Base-by-base conservation (phyloP, 2,329 filamentous ascomycete genomes). In the Colletotrichum lini region DNA sequence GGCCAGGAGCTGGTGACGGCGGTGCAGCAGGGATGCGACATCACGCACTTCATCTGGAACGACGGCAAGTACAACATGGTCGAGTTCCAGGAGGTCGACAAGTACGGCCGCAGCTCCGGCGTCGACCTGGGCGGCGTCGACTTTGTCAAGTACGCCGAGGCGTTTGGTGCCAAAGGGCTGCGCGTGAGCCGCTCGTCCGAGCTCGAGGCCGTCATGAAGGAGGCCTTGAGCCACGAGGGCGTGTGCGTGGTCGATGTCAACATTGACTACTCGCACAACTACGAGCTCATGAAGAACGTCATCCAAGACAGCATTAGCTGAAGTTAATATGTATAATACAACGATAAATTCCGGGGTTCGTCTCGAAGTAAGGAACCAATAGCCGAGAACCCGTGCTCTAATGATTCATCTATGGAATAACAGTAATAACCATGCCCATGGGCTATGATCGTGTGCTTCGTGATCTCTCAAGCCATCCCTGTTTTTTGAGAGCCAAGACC, bases 31-130 rank as follows among this genome's bases (percentile, higher is more conserved):
- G 79, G 80, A 9, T 86, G 84, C 76, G 81, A 86, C 67, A 85
- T 86, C 74, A 85, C 84, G 21, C 84, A 86, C 73, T 86, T 86
- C 72, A 79, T 86, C 73, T 86, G 84, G 84, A 86, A 86, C 74
- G 84, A 86, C 72, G 82, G 82, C 54, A 80, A 80, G 40, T 86
- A 83, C 76, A 86, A 86, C 74, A 86, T 86, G 84, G 83, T 86
- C 5, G 82, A 86, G 77, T 86, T 86, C 74, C 84, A 86, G 73
- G 84, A 86, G 76, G 83, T 84, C 67, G 81, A 84, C 76, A 86
- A 86, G 76, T 86, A 86, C 74, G 84, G 84, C 3, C 79, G 84
- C 35, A 81, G 78, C 38, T 78, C 78, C 9, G 84, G 84, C 18
- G 82, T 86, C 65, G 80, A 81, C 47, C 77, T 86, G 2, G 79